phyloP scores from a whole-genome alignment of 805 yeast species.

The Wickerhamomyces canadensis region DNA sequence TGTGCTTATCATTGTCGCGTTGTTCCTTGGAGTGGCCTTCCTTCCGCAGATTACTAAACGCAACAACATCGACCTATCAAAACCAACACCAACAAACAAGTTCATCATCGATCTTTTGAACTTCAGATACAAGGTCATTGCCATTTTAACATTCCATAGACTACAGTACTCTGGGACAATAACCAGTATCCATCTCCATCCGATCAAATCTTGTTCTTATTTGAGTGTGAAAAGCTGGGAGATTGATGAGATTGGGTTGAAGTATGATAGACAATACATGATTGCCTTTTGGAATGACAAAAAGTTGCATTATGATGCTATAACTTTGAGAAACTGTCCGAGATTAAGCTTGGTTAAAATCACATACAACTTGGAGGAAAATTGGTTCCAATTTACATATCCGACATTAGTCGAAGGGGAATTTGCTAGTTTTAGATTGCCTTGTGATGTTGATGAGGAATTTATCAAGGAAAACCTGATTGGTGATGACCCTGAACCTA shows the following conservation, averaged over 20 bases:
- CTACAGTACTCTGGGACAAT: constrained; percentile 9
- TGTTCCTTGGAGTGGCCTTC: not conserved
- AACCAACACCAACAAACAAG: not conserved
- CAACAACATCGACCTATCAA: not conserved
- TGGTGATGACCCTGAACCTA: constrained; percentile 2
- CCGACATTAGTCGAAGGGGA: constrained; percentile 7
- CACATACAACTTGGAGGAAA: constrained; percentile 10
- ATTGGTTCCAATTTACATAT: constrained; percentile 17
- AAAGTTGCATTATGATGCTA: constrained; percentile 8
- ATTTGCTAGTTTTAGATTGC: constrained; percentile 12
- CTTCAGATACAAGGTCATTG: constrained; percentile 9
- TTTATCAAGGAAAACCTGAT: constrained; percentile 11
- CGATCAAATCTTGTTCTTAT: constrained; percentile 15
- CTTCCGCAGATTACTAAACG: not conserved
- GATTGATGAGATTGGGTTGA: constrained; percentile 18
- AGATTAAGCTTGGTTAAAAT: constrained; percentile 13
- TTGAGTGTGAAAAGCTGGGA: constrained; percentile 13
- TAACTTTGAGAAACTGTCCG: constrained; percentile 13
- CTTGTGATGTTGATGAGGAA: constrained; percentile 13
- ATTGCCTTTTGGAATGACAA: constrained; percentile 17
- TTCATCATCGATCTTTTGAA: constrained; percentile 5
- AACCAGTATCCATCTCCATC: constrained; percentile 11
- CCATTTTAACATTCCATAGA: constrained; percentile 4
- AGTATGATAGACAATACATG: constrained; percentile 19
- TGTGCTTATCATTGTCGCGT: not conserved